Base-by-base conservation (phyloP, 352 stramenopile species). In the Pythium vanterpoolii region DNA sequence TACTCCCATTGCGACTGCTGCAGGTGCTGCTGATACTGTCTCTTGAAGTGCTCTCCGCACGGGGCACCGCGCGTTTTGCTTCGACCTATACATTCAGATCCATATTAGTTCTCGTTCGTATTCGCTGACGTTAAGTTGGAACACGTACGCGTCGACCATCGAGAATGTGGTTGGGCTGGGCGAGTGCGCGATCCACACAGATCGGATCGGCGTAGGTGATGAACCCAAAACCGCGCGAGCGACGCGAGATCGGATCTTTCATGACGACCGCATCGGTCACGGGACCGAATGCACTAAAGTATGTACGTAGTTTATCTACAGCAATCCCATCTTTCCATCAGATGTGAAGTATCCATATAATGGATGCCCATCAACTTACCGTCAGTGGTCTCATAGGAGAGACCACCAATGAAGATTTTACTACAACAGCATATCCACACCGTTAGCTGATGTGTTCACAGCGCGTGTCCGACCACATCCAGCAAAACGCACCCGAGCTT, bases 241-340 rank as follows among this genome's bases (percentile, higher is more conserved):
- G 82, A 54, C 87, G 79, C 36, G 90, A 96, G 53, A 97, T 96
- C 55, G 87, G 85, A 54, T 97, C 90, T 66, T 96, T 96, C 89
- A 97, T 97, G 64, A 97, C 90, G 38, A 97, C 89, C 5, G 90
- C 90, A 71, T 97, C 90, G 5, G 88, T 96, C 44, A 97, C 90
- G 0, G 78, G 68, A 27, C 90, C 90, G 52, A 95, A 97, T 28
- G 86, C 79, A 50, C 83, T 83, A 63, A 97, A 97, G 72, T 97
- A 96, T 57, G 72, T 68, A 55, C 89, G 87, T 33, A 97, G 73
- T 60, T 95, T 96, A 47, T 97, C 87, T 96, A 68, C 26, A 31
- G 33, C 0, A 46, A 7, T 28, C 9, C 19, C 11, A 42, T 9
- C 11, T n/a, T 18, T 24, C 18, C 14, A 18, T 44, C 38, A 44